phyloP scores from a whole-genome alignment of 2,329 filamentous ascomycete species.

The Cercospora zeina region DNA sequence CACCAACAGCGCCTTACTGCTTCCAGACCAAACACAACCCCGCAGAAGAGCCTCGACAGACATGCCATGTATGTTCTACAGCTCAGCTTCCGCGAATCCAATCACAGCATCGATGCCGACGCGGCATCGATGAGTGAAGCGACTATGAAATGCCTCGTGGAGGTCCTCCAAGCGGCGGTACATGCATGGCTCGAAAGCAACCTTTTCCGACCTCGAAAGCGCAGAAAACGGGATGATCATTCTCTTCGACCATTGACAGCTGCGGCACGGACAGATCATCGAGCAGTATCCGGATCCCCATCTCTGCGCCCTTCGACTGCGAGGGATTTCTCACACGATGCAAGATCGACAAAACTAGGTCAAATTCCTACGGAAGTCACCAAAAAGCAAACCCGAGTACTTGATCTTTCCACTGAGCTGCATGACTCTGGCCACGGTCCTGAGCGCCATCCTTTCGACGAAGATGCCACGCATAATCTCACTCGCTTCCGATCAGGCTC shows the following conservation, averaged over 20 bases:
- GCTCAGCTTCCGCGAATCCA: conserved; percentile 34
- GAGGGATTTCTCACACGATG: no score
- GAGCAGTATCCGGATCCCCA: not conserved
- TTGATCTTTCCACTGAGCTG: conserved; percentile 5
- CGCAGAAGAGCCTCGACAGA: conserved; percentile 69
- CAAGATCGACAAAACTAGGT: no score
- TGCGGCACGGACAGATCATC: not conserved
- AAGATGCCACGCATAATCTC: not conserved
- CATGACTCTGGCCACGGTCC: not conserved
- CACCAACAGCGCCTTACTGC: conserved; percentile 37
- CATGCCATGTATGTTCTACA: conserved; percentile 91
- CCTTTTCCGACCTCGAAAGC: conserved; percentile 60
- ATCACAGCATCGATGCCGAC: conserved; percentile 10
- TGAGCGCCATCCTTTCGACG: not conserved
- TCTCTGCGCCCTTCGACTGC: not conserved
- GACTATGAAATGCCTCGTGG: conserved; percentile 56
- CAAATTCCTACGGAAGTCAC: not conserved
- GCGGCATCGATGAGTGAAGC: conserved; percentile 29
- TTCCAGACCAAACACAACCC: conserved; percentile 42
- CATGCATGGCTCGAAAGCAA: conserved; percentile 74
- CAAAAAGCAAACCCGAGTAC: not conserved
- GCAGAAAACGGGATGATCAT: conserved; percentile 17
- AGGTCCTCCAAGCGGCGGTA: conserved; percentile 68
- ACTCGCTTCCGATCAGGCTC: conserved; percentile 3
- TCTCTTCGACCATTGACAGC: not conserved